Percentiles rank a stretch among this genome's conserved stretches.
Evolutionary conservation across 306 rosid species (phyloP).

Genomic region (Geum urbanum): DNA sequence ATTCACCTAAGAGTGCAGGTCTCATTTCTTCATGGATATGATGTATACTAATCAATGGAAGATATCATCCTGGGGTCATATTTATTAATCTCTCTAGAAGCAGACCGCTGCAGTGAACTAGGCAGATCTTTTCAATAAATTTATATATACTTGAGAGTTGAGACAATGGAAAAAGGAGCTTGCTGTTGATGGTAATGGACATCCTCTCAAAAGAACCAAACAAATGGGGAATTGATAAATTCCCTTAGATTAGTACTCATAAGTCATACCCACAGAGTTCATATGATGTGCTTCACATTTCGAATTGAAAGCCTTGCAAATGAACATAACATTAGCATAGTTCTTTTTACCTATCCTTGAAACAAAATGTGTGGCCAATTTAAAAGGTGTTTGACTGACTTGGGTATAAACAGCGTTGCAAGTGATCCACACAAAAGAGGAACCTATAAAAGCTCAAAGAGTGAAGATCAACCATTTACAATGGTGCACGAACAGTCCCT

Average conservation of each 20-base stretch:
- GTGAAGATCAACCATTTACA: slow-evolving; percentile 36
- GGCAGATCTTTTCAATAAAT: neutral
- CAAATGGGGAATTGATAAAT: neutral
- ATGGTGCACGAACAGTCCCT: slow-evolving; percentile 24
- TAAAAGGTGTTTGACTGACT: slow-evolving; percentile 12
- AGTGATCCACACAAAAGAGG: slow-evolving; percentile 18
- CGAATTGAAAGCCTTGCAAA: neutral
- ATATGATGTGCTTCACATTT: neutral
- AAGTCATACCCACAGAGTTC: neutral
- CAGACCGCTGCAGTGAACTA: neutral
- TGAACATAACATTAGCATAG: slow-evolving; percentile 1
- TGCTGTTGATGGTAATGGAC: neutral
- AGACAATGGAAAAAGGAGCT: neutral
- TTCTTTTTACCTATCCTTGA: neutral
- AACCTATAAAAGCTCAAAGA: slow-evolving; percentile 28
- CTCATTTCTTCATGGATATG: neutral
- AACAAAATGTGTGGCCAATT: slow-evolving; percentile 15
- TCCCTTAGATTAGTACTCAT: neutral
- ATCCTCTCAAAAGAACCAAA: neutral
- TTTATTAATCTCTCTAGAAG: neutral
- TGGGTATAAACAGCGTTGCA: slow-evolving; percentile 24
- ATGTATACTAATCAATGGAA: neutral
- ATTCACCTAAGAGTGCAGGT: neutral
- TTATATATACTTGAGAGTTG: neutral
- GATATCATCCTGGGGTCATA: neutral